phyloP scores from a whole-genome alignment of 2,329 filamentous ascomycete genomes.

The Thelonectria blattea region DNA sequence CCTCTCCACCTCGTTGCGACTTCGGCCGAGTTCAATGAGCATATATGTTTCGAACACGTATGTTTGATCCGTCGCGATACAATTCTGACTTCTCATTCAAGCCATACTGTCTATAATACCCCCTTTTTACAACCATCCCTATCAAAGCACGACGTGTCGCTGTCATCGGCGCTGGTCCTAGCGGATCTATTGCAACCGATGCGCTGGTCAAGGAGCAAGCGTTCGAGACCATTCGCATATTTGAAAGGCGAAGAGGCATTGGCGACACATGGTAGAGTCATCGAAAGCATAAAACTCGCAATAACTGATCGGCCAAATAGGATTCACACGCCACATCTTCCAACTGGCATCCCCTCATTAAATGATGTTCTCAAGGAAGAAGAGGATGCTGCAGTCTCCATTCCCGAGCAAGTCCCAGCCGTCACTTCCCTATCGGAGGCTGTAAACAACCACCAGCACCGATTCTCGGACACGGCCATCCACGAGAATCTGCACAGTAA shows the following conservation, averaged over 20 bases:
- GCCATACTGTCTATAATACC: not conserved
- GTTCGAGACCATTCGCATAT: conserved; percentile 13
- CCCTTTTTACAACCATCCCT: not conserved
- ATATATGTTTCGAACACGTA: not conserved
- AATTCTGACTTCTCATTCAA: no score
- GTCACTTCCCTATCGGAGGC: conserved; percentile 24
- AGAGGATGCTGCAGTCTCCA: conserved; percentile 17
- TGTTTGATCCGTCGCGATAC: no score
- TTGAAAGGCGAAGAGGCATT: conserved; percentile 7
- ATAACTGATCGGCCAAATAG: not conserved
- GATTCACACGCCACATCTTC: conserved; percentile 19
- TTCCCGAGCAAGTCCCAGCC: conserved; percentile 25
- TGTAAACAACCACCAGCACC: conserved; percentile 29
- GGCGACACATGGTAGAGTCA: conserved; percentile 13
- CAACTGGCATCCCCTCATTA: conserved; percentile 5
- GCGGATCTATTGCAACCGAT: conserved; percentile 13
- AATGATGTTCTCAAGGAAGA: conserved; percentile 15
- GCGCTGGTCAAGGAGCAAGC: conserved; percentile 13
- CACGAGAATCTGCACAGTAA: conserved; percentile 25
- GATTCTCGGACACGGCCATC: conserved; percentile 28
- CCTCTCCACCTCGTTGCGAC: not conserved
- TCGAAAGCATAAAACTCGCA: not conserved
- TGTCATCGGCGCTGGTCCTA: conserved; percentile 18
- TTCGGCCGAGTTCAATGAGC: not conserved
- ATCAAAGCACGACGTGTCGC: conserved; percentile 9